phyloP scores from a whole-genome alignment of 345 rosid genomes.

The Salix arbutifolia region DNA sequence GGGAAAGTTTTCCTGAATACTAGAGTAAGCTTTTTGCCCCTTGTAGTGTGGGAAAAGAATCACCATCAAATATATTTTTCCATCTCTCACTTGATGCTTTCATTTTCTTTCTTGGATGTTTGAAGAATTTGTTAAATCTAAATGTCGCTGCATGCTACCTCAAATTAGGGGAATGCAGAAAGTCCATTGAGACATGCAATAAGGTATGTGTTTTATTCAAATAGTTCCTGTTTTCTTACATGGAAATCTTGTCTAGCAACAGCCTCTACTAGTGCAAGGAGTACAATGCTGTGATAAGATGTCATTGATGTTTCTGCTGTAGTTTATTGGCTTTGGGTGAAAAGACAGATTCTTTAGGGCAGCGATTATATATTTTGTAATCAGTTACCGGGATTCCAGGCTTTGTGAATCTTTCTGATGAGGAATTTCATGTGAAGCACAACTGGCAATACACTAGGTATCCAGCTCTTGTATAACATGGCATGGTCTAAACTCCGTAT shows the following conservation, averaged over 20 bases:
- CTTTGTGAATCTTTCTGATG: neutral
- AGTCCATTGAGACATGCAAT: slow-evolving; percentile 78
- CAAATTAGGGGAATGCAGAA: slow-evolving; percentile 82
- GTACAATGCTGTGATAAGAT: neutral
- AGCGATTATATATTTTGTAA: neutral
- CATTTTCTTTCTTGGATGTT: slow-evolving; percentile 8
- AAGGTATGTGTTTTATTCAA: slow-evolving; percentile 46
- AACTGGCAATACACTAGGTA: neutral
- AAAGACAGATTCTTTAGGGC: neutral
- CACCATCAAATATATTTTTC: neutral
- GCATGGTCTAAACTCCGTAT: neutral
- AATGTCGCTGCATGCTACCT: slow-evolving; percentile 91
- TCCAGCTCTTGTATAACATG: neutral
- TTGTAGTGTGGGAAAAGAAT: neutral
- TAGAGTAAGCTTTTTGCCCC: slow-evolving; percentile 45
- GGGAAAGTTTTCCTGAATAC: slow-evolving; percentile 72
- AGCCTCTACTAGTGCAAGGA: too few relatives aligned
- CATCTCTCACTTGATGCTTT: neutral
- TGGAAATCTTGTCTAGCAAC: neutral
- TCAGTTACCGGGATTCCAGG: neutral
- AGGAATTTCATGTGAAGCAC: neutral
- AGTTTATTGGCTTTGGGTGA: neutral
- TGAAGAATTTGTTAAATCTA: slow-evolving; percentile 70
- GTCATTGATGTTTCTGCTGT: neutral
- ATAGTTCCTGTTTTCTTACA: neutral